phyloP scores from a whole-genome alignment of 2,329 filamentous ascomycete species.

The Leptodontidium sp. region DNA sequence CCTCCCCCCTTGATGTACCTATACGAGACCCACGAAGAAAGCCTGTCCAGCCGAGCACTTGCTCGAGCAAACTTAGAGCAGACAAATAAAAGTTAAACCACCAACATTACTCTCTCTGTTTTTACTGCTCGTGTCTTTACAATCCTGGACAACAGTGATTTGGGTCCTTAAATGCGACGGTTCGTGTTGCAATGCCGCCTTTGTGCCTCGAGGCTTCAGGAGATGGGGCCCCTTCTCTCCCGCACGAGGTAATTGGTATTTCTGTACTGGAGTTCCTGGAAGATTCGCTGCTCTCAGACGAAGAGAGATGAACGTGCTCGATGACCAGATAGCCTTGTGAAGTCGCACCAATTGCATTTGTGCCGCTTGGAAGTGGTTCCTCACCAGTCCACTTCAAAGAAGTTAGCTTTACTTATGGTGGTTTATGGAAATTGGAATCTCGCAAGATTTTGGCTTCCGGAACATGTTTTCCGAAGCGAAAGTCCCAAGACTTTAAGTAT shows the following conservation, averaged over 20 bases:
- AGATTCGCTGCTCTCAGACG: slow-evolving; percentile 1
- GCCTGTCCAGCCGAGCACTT: neutral
- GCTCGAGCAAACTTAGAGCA: slow-evolving; percentile 13
- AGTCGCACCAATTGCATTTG: neutral
- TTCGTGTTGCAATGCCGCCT: neutral
- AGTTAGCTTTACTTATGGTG: neutral
- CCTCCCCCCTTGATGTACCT: slow-evolving; percentile 7
- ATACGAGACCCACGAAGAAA: slow-evolving; percentile 7
- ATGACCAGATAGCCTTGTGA: slow-evolving; percentile 12
- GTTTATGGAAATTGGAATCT: neutral
- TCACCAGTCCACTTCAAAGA: slow-evolving; percentile 1
- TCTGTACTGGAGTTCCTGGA: neutral
- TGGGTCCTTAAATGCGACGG: neutral
- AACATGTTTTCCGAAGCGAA: too few species aligned
- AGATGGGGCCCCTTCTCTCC: neutral
- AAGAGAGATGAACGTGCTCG: neutral
- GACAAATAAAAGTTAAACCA: slow-evolving; percentile 1
- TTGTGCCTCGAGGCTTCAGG: neutral
- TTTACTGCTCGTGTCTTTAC: neutral
- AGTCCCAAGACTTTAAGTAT: too few species aligned
- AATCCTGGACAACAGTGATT: neutral
- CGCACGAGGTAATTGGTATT: neutral
- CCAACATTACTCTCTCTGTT: neutral
- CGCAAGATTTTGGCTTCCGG: neutral
- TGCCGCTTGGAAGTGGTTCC: slow-evolving; percentile 1